Conservation (phyloP, 257 asterid species). For the Leonotis leonurus region DNA sequence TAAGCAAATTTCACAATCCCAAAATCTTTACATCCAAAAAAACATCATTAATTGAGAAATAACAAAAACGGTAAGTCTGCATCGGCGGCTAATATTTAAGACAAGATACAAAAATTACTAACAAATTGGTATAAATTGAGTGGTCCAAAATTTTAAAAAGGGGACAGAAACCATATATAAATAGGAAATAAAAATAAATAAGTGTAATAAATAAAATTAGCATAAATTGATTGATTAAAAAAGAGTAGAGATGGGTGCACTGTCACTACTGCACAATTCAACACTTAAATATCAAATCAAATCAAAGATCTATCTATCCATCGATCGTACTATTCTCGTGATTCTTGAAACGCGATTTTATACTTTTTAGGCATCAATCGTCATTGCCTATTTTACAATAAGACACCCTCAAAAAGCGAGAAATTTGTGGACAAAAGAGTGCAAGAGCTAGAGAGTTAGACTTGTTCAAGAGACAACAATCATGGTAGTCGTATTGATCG, state of each 20-base stretch:
- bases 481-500: too few relatives aligned
- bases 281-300: conserved; percentile 27
- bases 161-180: background rate
- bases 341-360: conserved; percentile 16
- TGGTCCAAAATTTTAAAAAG: too few relatives aligned
- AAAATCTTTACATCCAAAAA: conserved; percentile 11
- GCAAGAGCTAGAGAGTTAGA: too few relatives aligned
- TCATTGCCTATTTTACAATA: conserved; percentile 8
- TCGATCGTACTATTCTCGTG: conserved; percentile 19
- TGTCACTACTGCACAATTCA: background rate
- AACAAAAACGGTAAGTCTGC: background rate
- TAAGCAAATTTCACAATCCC: conserved; percentile 11
- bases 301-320: conserved; percentile 39
- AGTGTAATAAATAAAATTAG: too few relatives aligned
- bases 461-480: too few relatives aligned
- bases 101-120: background rate
- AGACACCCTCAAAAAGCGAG: background rate
- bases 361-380: conserved; percentile 33
- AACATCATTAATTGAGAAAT: background rate
- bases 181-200: too few relatives aligned
- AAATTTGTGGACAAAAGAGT: background rate
- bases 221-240: background rate
- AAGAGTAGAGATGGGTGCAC: background rate
- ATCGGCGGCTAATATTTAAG: conserved; percentile 26
- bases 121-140: conserved; percentile 18